Percentiles rank a stretch among this genome's conserved stretches.
Conservation (phyloP, 805 yeast species). For the Clavispora asparagi region DNA sequence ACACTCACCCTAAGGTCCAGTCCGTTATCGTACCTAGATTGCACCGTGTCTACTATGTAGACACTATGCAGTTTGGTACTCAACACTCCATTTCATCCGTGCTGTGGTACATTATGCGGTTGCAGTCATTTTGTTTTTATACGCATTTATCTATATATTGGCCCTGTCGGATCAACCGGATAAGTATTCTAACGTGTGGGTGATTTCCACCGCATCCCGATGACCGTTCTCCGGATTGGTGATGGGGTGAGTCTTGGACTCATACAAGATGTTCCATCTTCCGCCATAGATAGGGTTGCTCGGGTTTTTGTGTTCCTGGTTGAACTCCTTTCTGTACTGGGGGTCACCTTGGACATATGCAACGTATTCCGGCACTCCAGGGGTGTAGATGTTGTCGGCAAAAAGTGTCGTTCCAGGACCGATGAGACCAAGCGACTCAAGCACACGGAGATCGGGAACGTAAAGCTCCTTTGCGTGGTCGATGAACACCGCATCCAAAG, state of each 20-base stretch:
- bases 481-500: conserved; percentile 34
- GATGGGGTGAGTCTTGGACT: conserved; percentile 22
- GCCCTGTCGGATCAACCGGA: conserved; percentile 14
- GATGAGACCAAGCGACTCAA: conserved; percentile 36
- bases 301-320: conserved; percentile 18
- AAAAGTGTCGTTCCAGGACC: conserved; percentile 34
- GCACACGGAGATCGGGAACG: conserved; percentile 37
- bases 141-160: not conserved
- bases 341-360: conserved; percentile 36
- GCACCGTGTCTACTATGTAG: no score
- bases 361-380: conserved; percentile 38
- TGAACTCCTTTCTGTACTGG: conserved; percentile 28
- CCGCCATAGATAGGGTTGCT: conserved; percentile 28
- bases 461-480: conserved; percentile 37
- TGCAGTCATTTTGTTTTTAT: not conserved
- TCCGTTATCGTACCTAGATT: no score
- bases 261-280: conserved; percentile 38
- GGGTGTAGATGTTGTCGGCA: conserved; percentile 33
- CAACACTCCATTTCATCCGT: no score
- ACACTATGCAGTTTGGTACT: no score
- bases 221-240: conserved; percentile 7
- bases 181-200: conserved; percentile 25
- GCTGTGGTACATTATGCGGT: no score
- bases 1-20: no score
- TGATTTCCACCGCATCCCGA: conserved; percentile 28